Evolutionary conservation across 164 flowering plant genomes (phyloP).

Genomic region (Vitis rotundifolia): DNA sequence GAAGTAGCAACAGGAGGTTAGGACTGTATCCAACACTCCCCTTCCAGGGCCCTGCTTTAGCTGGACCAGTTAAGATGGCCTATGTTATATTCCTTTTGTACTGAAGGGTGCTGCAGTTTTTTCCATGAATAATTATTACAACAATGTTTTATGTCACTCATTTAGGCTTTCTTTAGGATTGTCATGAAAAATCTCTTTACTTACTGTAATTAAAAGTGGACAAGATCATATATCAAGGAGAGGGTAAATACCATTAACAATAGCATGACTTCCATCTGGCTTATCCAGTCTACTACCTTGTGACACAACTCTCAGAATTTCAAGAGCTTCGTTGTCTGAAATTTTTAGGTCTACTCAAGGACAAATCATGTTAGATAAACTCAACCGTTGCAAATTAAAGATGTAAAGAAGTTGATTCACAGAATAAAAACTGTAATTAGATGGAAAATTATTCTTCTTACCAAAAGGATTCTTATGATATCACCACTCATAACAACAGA

Average conservation of each 20-base stretch:
- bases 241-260: slow-evolving; percentile 47
- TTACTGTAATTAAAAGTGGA: not conserved
- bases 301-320: slow-evolving; percentile 53
- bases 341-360: slow-evolving; percentile 49
- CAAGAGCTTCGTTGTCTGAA: slow-evolving; percentile 55
- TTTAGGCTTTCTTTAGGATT: not conserved
- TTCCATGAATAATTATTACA: not conserved
- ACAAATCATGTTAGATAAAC: not conserved
- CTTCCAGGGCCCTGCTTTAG: too few relatives aligned
- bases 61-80: too few relatives aligned
- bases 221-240: not conserved
- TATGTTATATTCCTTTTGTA: too few relatives aligned
- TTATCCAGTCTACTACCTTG: slow-evolving; percentile 24
- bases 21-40: too few relatives aligned
- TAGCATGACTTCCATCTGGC: slow-evolving; percentile 28
- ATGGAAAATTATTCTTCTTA: too few relatives aligned
- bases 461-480: not conserved
- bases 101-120: too few relatives aligned
- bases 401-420: not conserved
- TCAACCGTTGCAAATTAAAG: not conserved
- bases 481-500: too few relatives aligned
- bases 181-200: not conserved
- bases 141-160: not conserved
- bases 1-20: not conserved
- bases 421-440: not conserved